These are phyloP conservation scores for Gracilaria gracilis DNA, from an alignment of 23 red algal genomes.

Conservation along the genomic window DNA sequence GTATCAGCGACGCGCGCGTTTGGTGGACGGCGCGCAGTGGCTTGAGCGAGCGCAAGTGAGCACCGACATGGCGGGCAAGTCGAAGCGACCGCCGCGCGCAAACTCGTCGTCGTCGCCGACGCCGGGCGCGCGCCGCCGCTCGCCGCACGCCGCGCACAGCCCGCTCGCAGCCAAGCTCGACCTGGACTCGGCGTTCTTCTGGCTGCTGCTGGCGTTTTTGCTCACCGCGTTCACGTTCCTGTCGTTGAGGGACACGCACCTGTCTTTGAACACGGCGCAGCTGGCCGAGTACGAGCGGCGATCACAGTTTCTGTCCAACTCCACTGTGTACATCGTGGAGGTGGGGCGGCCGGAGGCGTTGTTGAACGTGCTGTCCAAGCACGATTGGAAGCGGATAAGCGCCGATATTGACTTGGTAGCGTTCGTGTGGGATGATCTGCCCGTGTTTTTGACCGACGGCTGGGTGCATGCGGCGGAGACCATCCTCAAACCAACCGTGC, in stretches of 20 bases:
- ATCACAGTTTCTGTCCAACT: slow-evolving; percentile 77
- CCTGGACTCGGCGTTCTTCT: slow-evolving; percentile 76
- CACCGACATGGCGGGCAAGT: background rate
- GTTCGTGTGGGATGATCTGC: slow-evolving; percentile 75
- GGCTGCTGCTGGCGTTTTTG: slow-evolving; percentile 66
- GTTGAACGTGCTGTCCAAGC: slow-evolving; percentile 33
- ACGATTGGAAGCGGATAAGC: slow-evolving; percentile 61
- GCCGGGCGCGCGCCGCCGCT: background rate
- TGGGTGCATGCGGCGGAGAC: slow-evolving; percentile 65
- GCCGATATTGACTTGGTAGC: slow-evolving; percentile 70
- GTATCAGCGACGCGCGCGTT: too few relatives aligned
- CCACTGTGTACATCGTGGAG: slow-evolving; percentile 82
- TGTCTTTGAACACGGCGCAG: slow-evolving; percentile 53
- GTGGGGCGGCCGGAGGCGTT: slow-evolving; percentile 57
- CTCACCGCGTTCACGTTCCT: slow-evolving; percentile 69
- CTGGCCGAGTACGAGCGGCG: slow-evolving; percentile 81
- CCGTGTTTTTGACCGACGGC: slow-evolving; percentile 69
- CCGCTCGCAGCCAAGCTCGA: slow-evolving; percentile 46
- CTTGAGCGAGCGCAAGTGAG: too few relatives aligned
- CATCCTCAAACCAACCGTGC: background rate
- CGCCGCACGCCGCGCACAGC: background rate
- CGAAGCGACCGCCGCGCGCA: background rate
- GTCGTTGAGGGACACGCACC: slow-evolving; percentile 46
- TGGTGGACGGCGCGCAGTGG: too few relatives aligned
- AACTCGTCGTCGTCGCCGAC: background rate